Conservation (phyloP, 345 rosid species). For the Rhodomyrtus tomentosa region DNA sequence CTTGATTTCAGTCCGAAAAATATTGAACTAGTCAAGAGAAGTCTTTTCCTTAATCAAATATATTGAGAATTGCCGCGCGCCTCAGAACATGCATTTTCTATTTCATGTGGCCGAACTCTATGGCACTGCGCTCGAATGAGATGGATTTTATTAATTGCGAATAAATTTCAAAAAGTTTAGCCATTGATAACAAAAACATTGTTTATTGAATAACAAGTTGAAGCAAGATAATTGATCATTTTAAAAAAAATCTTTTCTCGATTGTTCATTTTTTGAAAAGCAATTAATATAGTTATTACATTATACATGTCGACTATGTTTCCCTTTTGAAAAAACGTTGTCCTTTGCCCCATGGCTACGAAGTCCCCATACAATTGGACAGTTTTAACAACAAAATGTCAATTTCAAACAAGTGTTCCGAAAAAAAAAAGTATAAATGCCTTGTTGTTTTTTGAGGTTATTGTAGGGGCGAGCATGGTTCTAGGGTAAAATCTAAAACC, state of each 20-base stretch:
- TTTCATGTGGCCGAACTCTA: background rate
- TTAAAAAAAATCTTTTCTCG: too few species aligned
- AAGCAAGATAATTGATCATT: background rate
- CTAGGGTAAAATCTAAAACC: too few species aligned
- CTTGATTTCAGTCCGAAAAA: too few species aligned
- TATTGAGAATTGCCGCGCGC: too few species aligned
- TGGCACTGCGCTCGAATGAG: background rate
- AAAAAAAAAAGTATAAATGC: too few species aligned
- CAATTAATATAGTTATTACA: background rate
- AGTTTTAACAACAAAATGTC: background rate
- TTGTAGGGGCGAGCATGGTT: background rate
- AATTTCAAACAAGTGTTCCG: background rate
- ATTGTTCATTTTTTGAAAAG: background rate
- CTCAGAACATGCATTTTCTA: background rate
- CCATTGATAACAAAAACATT: fast-evolving
- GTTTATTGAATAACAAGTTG: background rate
- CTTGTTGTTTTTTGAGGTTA: background rate
- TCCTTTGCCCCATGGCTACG: background rate
- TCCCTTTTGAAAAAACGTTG: background rate
- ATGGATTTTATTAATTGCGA: background rate
- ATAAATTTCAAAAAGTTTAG: background rate
- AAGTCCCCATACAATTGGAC: background rate
- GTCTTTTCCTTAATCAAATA: too few species aligned
- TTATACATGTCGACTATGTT: background rate
- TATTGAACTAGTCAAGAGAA: too few species aligned